Conservation (phyloP, 1,284 basidiomycete genomes). For the Trichosporon asahii region DNA sequence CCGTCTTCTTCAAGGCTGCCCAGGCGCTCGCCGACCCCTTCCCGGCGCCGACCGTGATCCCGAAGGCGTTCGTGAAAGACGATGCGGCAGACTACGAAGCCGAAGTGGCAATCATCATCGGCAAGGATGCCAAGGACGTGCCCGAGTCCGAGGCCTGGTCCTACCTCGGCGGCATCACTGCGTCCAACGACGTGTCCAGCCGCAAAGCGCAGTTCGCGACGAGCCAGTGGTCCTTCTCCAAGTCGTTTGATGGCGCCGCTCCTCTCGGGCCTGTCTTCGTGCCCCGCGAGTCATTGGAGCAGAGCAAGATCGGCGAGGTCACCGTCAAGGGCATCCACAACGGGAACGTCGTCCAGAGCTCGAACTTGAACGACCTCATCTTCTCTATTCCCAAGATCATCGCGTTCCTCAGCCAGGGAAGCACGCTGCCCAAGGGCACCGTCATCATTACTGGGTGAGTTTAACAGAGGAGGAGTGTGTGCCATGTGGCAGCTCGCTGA, state of each 20-base stretch:
- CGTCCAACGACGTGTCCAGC: slow-evolving; percentile 52
- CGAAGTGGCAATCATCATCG: slow-evolving; percentile 80
- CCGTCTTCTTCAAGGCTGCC: slow-evolving; percentile 45
- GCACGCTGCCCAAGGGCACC: slow-evolving; percentile 76
- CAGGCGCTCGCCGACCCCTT: slow-evolving; percentile 40
- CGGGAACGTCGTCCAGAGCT: slow-evolving; percentile 47
- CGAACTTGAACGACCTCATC: slow-evolving; percentile 50
- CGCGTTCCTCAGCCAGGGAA: slow-evolving; percentile 76
- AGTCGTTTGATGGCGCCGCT: slow-evolving; percentile 52
- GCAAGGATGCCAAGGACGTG: slow-evolving; percentile 73
- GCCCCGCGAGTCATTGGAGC: slow-evolving; percentile 27
- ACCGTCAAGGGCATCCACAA: slow-evolving; percentile 43
- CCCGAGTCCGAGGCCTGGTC: slow-evolving; percentile 71
- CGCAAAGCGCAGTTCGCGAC: slow-evolving; percentile 43
- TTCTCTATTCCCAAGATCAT: slow-evolving; percentile 52
- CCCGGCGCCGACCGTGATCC: slow-evolving; percentile 40
- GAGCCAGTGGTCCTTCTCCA: slow-evolving; percentile 48
- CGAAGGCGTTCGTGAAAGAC: slow-evolving; percentile 59
- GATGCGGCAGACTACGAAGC: slow-evolving; percentile 81
- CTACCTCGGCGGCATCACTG: slow-evolving; percentile 65
- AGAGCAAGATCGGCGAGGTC: slow-evolving; percentile 30
- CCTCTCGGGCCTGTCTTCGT: slow-evolving; percentile 52
- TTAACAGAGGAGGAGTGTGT: neutral
- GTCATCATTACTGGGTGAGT: slow-evolving; percentile 64
- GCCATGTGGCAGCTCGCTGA: slow-evolving; percentile 9